phyloP scores from a whole-genome alignment of 257 asterid genomes.

The Lavandula angustifolia region DNA sequence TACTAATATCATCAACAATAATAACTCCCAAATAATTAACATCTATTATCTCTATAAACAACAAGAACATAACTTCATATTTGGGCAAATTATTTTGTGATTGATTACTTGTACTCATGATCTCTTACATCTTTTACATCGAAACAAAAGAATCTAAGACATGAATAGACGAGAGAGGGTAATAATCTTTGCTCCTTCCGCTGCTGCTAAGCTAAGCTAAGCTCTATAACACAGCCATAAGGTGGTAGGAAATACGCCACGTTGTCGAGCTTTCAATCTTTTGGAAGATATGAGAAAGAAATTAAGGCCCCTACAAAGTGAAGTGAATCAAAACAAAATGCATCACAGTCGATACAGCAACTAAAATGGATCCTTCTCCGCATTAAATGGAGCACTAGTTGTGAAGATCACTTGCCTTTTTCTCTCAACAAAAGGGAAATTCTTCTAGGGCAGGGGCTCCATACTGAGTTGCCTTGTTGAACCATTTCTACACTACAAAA shows the following conservation, averaged over 20 bases:
- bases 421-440: conserved; percentile 10
- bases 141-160: background rate
- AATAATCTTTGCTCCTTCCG: background rate
- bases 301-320: conserved; percentile 18
- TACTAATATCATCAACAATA: too few species aligned
- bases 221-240: background rate
- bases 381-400: background rate
- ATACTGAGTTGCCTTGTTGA: conserved; percentile 13
- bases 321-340: conserved; percentile 8
- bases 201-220: background rate
- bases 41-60: too few species aligned
- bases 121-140: background rate
- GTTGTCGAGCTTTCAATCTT: background rate
- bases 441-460: conserved; percentile 7
- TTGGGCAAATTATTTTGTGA: too few species aligned
- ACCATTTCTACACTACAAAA: conserved; percentile 28
- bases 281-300: conserved; percentile 12
- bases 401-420: background rate
- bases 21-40: too few species aligned
- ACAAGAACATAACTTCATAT: too few species aligned
- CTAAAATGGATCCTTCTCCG: background rate
- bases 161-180: background rate
- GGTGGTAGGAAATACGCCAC: background rate
- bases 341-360: conserved; percentile 3
- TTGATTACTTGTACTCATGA: too few species aligned